These are phyloP conservation scores for Mycena haematopus DNA, from an alignment of 768 basidiomycete genomes.

Conservation along the genomic window DNA sequence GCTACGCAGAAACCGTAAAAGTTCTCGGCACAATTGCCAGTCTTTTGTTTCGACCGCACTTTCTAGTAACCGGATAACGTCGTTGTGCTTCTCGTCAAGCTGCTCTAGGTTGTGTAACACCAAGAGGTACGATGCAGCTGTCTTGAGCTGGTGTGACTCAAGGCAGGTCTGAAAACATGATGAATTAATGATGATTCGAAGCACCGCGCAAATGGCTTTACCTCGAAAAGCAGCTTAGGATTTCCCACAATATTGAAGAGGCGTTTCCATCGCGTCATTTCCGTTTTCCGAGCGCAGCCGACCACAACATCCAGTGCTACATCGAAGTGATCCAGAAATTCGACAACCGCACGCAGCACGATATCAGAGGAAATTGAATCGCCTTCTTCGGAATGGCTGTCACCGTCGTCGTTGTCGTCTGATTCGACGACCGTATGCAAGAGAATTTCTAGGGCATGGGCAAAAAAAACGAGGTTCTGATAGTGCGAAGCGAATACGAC, in stretches of 20 bases:
- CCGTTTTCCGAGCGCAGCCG: slow-evolving; percentile 95
- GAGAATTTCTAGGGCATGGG: slow-evolving; percentile 93
- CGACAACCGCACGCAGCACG: slow-evolving; percentile 72
- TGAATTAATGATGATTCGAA: neutral
- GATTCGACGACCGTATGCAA: slow-evolving; percentile 93
- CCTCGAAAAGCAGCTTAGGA: slow-evolving; percentile 91
- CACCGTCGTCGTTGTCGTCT: slow-evolving; percentile 52
- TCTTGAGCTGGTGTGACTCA: slow-evolving; percentile 72
- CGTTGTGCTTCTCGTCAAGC: slow-evolving; percentile 76
- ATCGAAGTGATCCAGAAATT: slow-evolving; percentile 95
- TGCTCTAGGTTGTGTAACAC: slow-evolving; percentile 95
- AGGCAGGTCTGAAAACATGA: slow-evolving; percentile 68
- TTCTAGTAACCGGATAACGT: slow-evolving; percentile 81
- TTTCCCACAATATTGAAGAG: slow-evolving; percentile 91
- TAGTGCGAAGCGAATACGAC: slow-evolving; percentile 88
- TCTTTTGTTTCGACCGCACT: slow-evolving; percentile 80
- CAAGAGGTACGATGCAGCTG: slow-evolving; percentile 90
- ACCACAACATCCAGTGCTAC: slow-evolving; percentile 92
- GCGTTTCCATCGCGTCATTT: slow-evolving; percentile 87
- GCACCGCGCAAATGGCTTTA: slow-evolving; percentile 36
- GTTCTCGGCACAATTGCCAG: slow-evolving; percentile 90
- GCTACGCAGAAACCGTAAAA: slow-evolving; percentile 90
- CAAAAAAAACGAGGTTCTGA: slow-evolving; percentile 87
- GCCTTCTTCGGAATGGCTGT: slow-evolving; percentile 31
- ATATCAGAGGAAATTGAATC: slow-evolving; percentile 39